Base-by-base conservation (phyloP, 495 filamentous ascomycete species). In the Xylaria palmicola region DNA sequence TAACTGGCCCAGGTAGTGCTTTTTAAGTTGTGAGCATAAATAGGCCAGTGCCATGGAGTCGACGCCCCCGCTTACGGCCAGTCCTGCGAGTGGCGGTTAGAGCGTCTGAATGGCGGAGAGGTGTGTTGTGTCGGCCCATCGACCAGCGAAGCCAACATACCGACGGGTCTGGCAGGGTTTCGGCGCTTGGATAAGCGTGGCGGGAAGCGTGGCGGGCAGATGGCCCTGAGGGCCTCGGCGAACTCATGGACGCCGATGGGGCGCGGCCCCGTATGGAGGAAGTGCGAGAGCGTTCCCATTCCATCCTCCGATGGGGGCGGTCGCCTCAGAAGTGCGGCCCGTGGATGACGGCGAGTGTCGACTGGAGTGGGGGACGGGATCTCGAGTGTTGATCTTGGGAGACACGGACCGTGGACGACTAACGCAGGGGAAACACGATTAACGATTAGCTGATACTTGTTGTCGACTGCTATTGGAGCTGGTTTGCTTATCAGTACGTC, bases 11-110 rank as follows among this genome's bases (percentile, higher is more conserved):
- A 64, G 43, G 56, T 5, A 62, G 59, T 26, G 73, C 62, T 59
- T n/a, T n/a, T n/a, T 70, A 24, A 67, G 37, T 13, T 79, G 72
- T 39, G 70, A 71, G 62, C 86, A 92, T n/a, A 98, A 81, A 58
- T 76, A 82, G 41, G 92, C 91, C 37, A 98, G 77, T 20, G 93
- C 93, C 92, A 97, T 98, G 4, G 94, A 98, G 68, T 98, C 94
- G 13, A 94, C 89, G 15, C 94, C 94, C 6, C 94, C 94, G 71
- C 93, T 97, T 47, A 98, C 76, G 10, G 93, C 93, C 27, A 97
- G 75, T 57, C 84, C 93, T 95, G 64, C 1, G 10, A 13, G 22
- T 24, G 55, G 13, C 29, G 7, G 43, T 59, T 12, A 55, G 44
- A 55, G 24, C 2, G 2, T 3, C 13, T 27, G 20, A 24, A 13